Evolutionary conservation across 2,329 filamentous ascomycete genomes (phyloP), one percentile per base, ranked within the genome.

Genomic region (Ophiostoma sp.): DNA sequence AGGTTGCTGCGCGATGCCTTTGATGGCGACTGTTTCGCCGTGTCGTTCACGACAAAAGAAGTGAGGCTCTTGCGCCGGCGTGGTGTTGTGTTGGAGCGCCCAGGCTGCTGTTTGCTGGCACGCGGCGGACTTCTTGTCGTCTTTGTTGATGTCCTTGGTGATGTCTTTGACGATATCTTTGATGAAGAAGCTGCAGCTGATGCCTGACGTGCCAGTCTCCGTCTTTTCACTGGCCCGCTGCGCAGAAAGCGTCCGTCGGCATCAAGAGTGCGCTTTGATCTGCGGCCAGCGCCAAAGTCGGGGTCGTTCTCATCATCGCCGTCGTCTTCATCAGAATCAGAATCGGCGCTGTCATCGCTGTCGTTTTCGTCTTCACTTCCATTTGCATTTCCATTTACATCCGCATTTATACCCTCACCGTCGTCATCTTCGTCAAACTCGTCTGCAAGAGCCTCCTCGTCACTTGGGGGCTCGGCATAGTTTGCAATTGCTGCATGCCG

Each of bases 381-480:
- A 33, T 68, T 10, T 35, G 31, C 27, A 36, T 67, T 15, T 60
- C 23, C n/a, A n/a, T n/a, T n/a, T 11, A 31, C 54, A 36, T 67
- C 66, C 15, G 65, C 64, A 10, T 57, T 41, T 20, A 35, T 13
- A 0, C 60, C 67, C 0, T 69, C 67, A 7, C 60, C 67, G 4
- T 69, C 65, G 1, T 66, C 70, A 1, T 69, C 65, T 0, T 65
- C 66, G 0, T 67, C 68, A 17, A 52, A 60, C 17, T 67, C 36
- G 3, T 73, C 70, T 2, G 71, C 72, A 10, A 68, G 68, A 3
- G 68, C 68, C 1, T 70, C 72, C 13, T 57, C 67, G 4, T 62
- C 68, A 23, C 68, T 72, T 15, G 39, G n/a, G 17, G 39, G 33
- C 33, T 69, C 67, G 1, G 69, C 67, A 31, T 73, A 71, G 23